Evolutionary conservation across 495 filamentous ascomycete genomes (phyloP), one percentile per base, ranked within the genome.

Genomic region (Melanomma pulvis-pyrius): DNA sequence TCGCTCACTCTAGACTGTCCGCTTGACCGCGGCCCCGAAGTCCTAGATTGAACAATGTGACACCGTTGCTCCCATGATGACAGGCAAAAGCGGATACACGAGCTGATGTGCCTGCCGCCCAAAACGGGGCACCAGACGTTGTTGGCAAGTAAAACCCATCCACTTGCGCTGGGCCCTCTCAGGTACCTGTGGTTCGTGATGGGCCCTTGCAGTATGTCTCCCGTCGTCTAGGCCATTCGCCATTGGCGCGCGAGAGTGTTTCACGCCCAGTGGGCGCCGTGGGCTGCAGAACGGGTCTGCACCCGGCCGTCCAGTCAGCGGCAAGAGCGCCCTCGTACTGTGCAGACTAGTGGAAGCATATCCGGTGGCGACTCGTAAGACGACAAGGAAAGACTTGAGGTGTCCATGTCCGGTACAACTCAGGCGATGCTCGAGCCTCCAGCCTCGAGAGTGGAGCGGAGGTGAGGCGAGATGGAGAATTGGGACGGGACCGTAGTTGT

Each of bases 51-150:
- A 1, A 21, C 57, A 13, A 19, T 22, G 54, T 59, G 30, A 51
- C 25, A 56, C 61, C 25, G 39, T 7, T 2, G 44, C 2, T 29
- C 34, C 54, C 44, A 52, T 59, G 22, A 52, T 46, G 53, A 34
- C 55, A 59, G 32, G 30, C n/a, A 15, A n/a, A 15, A 28, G 6
- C 25, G 59, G 12, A 24, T 44, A 63, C 21, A 41, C 19, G 39
- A 60, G 48, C 34, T 19, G 24, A 15, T 8, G 39, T 34, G 39
- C 32, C 32, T 36, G 32, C 6, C 29, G 46, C n/a, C 39, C 32
- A 30, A 22, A 51, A 47, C 17, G n/a, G 56, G 56, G 46, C 48
- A 49, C 46, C 54, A 58, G 29, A 46, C 34, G 63, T 66, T 29
- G 55, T n/a, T n/a, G n/a, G n/a, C 8, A 44, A 44, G 39, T 44